Base-by-base conservation (phyloP, 169 alveolate genomes). In the Plasmodium reichenowi region DNA sequence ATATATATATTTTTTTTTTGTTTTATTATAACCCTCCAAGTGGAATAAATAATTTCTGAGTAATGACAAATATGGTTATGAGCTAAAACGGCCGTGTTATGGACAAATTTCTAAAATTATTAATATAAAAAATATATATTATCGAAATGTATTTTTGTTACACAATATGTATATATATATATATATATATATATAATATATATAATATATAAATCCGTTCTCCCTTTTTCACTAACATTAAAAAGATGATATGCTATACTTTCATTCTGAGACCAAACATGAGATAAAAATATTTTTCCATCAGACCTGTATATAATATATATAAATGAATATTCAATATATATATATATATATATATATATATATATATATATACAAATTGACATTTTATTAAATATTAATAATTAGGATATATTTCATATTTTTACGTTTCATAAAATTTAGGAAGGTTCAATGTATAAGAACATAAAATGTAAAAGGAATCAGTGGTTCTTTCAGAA, bases 261-360 rank as follows among this genome's bases (percentile, higher is more conserved):
- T 68, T 85, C 87, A 52, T 71, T 60, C n/a, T 70, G 92, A 29
- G 75, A 62, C 92, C 92, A 85, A 3, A 71, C 87, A 52, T 70
- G 56, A 6, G 88, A 72, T 63, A 85, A 54, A 60, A 85, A 71
- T 20, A 43, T 43, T 71, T 72, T 85, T 24, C 92, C 92, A 63
- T 85, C 92, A 20, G 74, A 32, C 22, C 90, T 80, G 63, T 29
- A 29, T 29, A 29, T 29, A 29, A n/a, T n/a, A n/a, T n/a, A n/a
- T 29, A 80, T 48, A 64, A 76, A 26, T n/a, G 24, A 47, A 26
- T 20, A 50, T 60, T 22, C 12, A 20, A 20, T 17, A n/a, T 58
- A n/a, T 22, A n/a, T 38, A 2, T 29, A 58, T 38, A 73, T 48
- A 20, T 72, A 56, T 8, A 9, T 47, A 3, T 24, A 20, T 17